These are phyloP conservation scores for Microbotryomycetes sp. DNA, from an alignment of 1,284 basidiomycete genomes.

Conservation along the genomic window DNA sequence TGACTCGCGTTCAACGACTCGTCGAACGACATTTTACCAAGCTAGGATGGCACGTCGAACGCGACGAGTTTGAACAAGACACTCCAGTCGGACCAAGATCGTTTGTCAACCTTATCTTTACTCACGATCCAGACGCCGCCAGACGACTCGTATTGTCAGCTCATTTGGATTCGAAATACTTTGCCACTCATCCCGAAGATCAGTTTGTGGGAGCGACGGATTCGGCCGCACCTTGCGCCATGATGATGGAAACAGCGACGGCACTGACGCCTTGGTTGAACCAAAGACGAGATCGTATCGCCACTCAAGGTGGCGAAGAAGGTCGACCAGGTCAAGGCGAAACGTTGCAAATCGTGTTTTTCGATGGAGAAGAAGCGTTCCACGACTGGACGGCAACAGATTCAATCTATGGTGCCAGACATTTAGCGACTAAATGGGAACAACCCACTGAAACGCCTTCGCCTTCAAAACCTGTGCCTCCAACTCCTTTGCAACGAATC, in stretches of 20 bases:
- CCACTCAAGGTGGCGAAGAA: slow-evolving; percentile 43
- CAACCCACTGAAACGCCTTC: slow-evolving; percentile 49
- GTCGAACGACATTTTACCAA: slow-evolving; percentile 24
- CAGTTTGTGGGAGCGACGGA: slow-evolving; percentile 98
- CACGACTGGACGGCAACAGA: slow-evolving; percentile 80
- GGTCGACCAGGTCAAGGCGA: slow-evolving; percentile 56
- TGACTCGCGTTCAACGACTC: slow-evolving; percentile 28
- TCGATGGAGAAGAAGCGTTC: slow-evolving; percentile 98
- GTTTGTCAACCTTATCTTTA: slow-evolving; percentile 90
- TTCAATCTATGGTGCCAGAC: slow-evolving; percentile 89
- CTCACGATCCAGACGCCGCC: slow-evolving; percentile 79
- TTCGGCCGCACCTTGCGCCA: slow-evolving; percentile 89
- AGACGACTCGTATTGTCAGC: slow-evolving; percentile 80
- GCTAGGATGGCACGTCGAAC: slow-evolving; percentile 28
- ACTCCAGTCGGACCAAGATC: slow-evolving; percentile 76
- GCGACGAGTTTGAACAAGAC: slow-evolving; percentile 64
- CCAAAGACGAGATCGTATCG: slow-evolving; percentile 53
- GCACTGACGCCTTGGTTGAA: slow-evolving; percentile 65
- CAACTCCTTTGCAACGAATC: slow-evolving; percentile 62
- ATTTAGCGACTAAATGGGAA: slow-evolving; percentile 75
- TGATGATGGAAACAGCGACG: slow-evolving; percentile 84
- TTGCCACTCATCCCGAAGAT: slow-evolving; percentile 59
- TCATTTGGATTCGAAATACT: slow-evolving; percentile 95
- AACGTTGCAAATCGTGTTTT: slow-evolving; percentile 90
- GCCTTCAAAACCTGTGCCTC: slow-evolving; percentile 50